Conservation (phyloP, 2,329 filamentous ascomycete species). For the Aspergillus novofumigatus region DNA sequence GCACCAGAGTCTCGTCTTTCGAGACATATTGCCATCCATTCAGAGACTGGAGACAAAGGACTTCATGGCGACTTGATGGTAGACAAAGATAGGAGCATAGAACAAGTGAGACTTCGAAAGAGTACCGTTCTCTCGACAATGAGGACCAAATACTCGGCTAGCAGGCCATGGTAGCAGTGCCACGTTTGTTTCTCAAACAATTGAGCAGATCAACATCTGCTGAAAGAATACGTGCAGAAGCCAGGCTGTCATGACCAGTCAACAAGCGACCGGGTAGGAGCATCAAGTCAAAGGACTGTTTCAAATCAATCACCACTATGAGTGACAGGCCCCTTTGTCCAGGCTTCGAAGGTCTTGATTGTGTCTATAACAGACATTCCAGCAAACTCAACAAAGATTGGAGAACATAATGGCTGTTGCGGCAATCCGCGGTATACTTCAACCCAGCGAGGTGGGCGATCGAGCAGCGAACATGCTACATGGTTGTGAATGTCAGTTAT, state of each 20-base stretch:
- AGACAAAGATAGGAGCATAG: background rate
- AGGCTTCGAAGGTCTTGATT: background rate
- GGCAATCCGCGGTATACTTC: background rate
- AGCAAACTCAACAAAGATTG: background rate
- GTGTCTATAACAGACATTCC: background rate
- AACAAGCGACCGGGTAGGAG: background rate
- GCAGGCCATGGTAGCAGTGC: background rate
- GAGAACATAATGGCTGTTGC: background rate
- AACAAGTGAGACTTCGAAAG: background rate
- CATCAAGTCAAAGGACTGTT: background rate
- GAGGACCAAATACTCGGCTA: background rate
- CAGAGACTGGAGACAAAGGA: background rate
- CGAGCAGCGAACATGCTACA: background rate
- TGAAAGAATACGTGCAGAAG: background rate
- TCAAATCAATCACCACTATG: background rate
- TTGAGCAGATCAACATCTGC: background rate
- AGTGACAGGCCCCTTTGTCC: background rate
- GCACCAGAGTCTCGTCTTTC: background rate
- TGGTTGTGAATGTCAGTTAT: background rate
- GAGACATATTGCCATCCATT: background rate
- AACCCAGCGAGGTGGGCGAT: conserved; percentile 1
- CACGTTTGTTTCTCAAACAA: background rate
- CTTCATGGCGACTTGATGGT: background rate
- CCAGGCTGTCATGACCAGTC: background rate
- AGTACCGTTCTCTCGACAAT: background rate